Evolutionary conservation across 2,329 filamentous ascomycete species (phyloP).

Genomic region (Aspergillus proliferans): DNA sequence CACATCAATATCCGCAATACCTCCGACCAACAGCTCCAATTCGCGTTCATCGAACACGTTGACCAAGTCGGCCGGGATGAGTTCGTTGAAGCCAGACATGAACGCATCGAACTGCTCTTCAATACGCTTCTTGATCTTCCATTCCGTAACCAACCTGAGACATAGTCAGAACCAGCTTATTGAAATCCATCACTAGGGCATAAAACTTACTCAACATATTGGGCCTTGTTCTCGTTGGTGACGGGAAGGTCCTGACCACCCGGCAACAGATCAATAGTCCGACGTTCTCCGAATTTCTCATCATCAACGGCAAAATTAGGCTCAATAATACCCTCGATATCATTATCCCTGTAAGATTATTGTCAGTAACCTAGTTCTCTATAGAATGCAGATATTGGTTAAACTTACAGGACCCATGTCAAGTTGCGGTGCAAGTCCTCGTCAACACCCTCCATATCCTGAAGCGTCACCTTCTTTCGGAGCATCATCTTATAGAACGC

Average conservation of each 20-base stretch:
- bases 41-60: constrained; percentile 99
- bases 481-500: constrained; percentile 99
- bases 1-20: constrained; percentile 99
- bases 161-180: constrained; percentile 2
- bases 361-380: constrained; percentile 9
- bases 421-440: constrained; percentile 95
- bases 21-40: constrained; percentile 89
- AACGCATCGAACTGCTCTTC: constrained; percentile 98
- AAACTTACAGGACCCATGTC: constrained; percentile 77
- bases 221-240: constrained; percentile 97
- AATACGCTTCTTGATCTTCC: constrained; percentile 98
- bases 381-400: not conserved
- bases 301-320: constrained; percentile 96
- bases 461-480: constrained; percentile 80
- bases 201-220: constrained; percentile 78
- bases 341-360: constrained; percentile 62
- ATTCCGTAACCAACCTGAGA: constrained; percentile 81
- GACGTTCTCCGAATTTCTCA: constrained; percentile 90
- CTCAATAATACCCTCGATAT: constrained; percentile 90
- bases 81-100: constrained; percentile 93
- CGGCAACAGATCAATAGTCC: constrained; percentile 88
- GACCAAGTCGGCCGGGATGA: constrained; percentile 92
- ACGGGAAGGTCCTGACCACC: constrained; percentile 87
- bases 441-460: constrained; percentile 98
- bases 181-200: not conserved